phyloP scores from a whole-genome alignment of 768 basidiomycete species.

The Chalciporus piperatus region DNA sequence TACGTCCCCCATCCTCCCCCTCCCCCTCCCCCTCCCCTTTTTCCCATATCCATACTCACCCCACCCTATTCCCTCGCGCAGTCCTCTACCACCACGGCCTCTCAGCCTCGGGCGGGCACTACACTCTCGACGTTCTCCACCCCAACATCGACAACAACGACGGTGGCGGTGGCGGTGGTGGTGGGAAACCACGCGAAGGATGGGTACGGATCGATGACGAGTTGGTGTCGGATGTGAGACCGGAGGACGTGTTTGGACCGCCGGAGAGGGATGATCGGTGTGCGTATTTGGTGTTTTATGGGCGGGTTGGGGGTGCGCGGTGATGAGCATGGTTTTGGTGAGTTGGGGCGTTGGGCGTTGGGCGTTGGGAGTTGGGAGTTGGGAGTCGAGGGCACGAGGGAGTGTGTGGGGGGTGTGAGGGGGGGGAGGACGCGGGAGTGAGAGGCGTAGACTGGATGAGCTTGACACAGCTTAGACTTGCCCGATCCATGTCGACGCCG shows the following conservation, averaged over 20 bases:
- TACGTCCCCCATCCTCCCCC: constrained; percentile 30
- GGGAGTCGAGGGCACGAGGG: no score
- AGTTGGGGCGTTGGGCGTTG: no score
- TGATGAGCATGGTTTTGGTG: not conserved
- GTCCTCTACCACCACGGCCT: constrained; percentile 92
- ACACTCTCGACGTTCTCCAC: constrained; percentile 87
- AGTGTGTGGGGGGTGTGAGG: no score
- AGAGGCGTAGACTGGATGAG: no score
- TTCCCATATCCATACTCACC: not conserved
- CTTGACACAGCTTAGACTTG: no score
- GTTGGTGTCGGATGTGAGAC: constrained; percentile 65
- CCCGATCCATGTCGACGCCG: no score
- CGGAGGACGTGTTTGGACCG: constrained; percentile 68
- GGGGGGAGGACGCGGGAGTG: no score
- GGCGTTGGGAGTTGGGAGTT: no score
- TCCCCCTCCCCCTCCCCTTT: not conserved
- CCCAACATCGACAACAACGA: constrained; percentile 53
- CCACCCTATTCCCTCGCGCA: constrained; percentile 21
- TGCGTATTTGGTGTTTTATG: constrained; percentile 88
- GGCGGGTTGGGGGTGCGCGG: constrained; percentile 43
- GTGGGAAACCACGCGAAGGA: constrained; percentile 47
- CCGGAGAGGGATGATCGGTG: constrained; percentile 58
- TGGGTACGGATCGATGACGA: constrained; percentile 98
- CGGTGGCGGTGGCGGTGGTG: constrained; percentile 6
- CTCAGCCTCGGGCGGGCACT: constrained; percentile 91